Evolutionary conservation across 305 asterid species (phyloP).

Genomic region (Stenogyne calaminthoides): DNA sequence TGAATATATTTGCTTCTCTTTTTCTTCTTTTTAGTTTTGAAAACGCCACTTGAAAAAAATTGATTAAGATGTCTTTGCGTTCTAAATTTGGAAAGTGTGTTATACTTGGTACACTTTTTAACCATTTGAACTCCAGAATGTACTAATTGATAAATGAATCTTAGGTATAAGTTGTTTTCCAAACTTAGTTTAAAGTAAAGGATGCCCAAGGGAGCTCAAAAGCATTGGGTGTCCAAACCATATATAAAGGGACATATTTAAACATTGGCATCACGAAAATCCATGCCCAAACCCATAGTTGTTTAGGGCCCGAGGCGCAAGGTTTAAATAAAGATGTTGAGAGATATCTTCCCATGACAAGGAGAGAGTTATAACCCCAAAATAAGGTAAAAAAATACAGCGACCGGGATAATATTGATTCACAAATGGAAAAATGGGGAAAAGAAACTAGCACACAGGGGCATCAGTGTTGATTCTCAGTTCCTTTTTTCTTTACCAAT

Average conservation of each 20-base stretch:
- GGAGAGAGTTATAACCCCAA: neutral
- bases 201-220: neutral
- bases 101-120: neutral
- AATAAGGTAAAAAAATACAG: neutral
- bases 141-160: neutral
- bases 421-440: neutral
- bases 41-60: neutral
- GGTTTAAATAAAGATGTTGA: neutral
- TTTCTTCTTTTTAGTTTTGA: neutral
- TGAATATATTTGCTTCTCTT: neutral
- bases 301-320: too few relatives aligned
- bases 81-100: neutral
- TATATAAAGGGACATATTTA: neutral
- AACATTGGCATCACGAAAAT: neutral
- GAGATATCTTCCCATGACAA: neutral
- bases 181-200: neutral
- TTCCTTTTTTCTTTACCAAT: too few relatives aligned
- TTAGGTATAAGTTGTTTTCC: neutral
- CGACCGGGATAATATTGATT: neutral
- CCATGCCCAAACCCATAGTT: neutral
- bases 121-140: neutral
- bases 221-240: neutral
- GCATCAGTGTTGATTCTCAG: too few relatives aligned
- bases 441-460: too few relatives aligned
- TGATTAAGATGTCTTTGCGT: neutral